Evolutionary conservation across 116 monocot species (phyloP).

Genomic region (Trichopus zeylanicus): DNA sequence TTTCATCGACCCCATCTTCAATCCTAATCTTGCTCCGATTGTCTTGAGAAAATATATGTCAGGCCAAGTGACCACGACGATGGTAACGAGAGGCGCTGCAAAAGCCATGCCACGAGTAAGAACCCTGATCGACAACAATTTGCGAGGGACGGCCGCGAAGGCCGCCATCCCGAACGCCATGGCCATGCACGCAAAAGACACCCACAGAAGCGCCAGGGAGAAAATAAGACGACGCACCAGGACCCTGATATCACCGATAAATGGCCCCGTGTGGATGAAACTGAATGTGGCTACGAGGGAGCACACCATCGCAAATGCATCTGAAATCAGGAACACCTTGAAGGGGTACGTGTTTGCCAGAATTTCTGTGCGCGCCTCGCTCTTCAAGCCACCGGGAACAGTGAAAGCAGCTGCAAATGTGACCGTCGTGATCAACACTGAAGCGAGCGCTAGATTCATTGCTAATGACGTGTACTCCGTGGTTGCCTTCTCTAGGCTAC

Average conservation of each 20-base stretch:
- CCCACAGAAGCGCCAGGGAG: not conserved
- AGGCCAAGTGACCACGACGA: not conserved
- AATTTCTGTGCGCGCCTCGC: conserved; percentile 7
- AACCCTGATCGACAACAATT: not conserved
- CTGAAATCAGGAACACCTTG: conserved; percentile 29
- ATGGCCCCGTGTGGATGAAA: conserved; percentile 8
- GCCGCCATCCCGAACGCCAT: not conserved
- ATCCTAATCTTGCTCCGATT: not conserved
- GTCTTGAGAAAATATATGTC: not conserved
- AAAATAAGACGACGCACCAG: not conserved
- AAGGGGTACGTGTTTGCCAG: conserved; percentile 21
- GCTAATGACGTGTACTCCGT: conserved; percentile 10
- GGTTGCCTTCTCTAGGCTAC: not conserved
- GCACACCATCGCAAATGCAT: conserved; percentile 30
- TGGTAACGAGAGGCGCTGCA: not conserved
- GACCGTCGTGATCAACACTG: conserved; percentile 30
- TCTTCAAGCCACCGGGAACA: conserved; percentile 25
- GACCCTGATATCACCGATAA: not conserved
- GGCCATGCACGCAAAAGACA: not conserved
- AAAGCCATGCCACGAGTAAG: not conserved
- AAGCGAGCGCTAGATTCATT: conserved; percentile 16
- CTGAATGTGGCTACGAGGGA: conserved; percentile 11
- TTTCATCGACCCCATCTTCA: not conserved
- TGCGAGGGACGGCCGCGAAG: not conserved
- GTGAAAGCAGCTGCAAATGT: conserved; percentile 36